Evolutionary conservation across 441 rosid genomes (phyloP), one percentile per base, ranked within the genome.

Genomic region (Manihot esculenta): DNA sequence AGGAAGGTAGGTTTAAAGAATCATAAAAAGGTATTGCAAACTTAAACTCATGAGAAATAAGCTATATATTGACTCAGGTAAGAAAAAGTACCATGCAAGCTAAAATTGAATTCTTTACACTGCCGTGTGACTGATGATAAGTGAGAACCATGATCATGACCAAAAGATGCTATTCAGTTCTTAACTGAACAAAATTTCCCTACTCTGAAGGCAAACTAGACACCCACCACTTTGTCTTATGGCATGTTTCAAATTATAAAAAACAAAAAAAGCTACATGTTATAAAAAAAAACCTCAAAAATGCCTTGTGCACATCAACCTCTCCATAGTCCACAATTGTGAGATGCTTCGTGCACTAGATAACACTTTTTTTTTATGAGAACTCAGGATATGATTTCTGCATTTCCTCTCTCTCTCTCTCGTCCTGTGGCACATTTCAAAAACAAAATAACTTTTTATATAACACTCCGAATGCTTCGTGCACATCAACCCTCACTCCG

Each of bases 1-100:
- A 33, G 27, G 64, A 23, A 66, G 70, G 55, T 30, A 66, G 70
- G 55, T 30, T 30, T 38, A 33, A 64, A 35, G 38, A 48, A 49
- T 65, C 65, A 21, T 59, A 47, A 23, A 14, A 20, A 26, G 23
- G 35, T 30, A 33, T 54, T 27, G 35, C 57, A 69, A 61, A 69
- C 7, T 15, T 57, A 10, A 27, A 65, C 48, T 30, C 6, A 11
- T 12, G 9, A 13, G 7, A 21, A 38, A 45, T 6, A 58, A 26
- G 27, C 30, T 54, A 13, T 11, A 62, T 14, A 54, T 23, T 53
- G 62, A 44, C 57, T 23, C 58, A 72, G 33, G 60, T 14, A 70
- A n/a, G 44, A 42, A 27, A 2, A 23, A 26, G 10, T 12, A 53
- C 3, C 35, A 66, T 53, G 20, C 67, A 61, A 24, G 21, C 17